Percentiles rank a stretch among this genome's conserved stretches.
phyloP scores from a whole-genome alignment of 2,329 filamentous ascomycete genomes.

The Purpureocillium lavendulum region DNA sequence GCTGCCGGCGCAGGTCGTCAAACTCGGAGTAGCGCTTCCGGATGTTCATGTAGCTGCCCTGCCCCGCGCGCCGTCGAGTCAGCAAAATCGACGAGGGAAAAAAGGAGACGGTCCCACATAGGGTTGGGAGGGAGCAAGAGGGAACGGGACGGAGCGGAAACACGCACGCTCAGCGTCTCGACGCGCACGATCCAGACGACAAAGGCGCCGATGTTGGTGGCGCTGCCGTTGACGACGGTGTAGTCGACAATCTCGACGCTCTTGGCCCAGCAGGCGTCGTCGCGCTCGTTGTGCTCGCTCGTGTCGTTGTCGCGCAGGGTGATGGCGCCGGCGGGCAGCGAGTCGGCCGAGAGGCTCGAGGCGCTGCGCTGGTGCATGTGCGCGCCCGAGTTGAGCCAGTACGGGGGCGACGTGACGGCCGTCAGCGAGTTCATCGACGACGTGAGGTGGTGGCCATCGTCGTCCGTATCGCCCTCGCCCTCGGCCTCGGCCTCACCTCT shows the following conservation, averaged over 20 bases:
- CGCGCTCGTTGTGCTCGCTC: conserved; percentile 39
- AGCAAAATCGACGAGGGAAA: neutral
- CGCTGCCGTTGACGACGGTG: conserved; percentile 47
- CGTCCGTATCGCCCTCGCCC: conserved; percentile 2
- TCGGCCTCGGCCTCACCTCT: no score
- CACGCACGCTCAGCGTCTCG: conserved; percentile 70
- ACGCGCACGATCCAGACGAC: conserved; percentile 91
- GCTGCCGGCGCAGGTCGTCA: conserved; percentile 65
- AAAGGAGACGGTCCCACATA: no score
- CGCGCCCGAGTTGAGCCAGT: conserved; percentile 28
- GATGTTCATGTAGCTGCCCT: conserved; percentile 55
- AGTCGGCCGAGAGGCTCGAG: conserved; percentile 40
- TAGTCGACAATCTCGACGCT: conserved; percentile 52
- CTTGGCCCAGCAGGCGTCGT: conserved; percentile 56
- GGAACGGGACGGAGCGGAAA: neutral
- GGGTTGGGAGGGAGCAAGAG: neutral
- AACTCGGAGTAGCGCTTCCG: conserved; percentile 87
- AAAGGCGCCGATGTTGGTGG: conserved; percentile 69
- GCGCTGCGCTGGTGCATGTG: conserved; percentile 25
- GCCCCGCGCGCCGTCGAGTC: neutral
- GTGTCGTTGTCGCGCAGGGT: conserved; percentile 55
- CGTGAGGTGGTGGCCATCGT: conserved; percentile 7
- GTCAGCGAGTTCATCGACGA: conserved; percentile 16
- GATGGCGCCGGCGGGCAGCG: conserved; percentile 45
- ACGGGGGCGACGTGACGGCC: conserved; percentile 32